These are phyloP conservation scores for Suillus lakei DNA, from an alignment of 768 basidiomycete genomes.

Conservation along the genomic window DNA sequence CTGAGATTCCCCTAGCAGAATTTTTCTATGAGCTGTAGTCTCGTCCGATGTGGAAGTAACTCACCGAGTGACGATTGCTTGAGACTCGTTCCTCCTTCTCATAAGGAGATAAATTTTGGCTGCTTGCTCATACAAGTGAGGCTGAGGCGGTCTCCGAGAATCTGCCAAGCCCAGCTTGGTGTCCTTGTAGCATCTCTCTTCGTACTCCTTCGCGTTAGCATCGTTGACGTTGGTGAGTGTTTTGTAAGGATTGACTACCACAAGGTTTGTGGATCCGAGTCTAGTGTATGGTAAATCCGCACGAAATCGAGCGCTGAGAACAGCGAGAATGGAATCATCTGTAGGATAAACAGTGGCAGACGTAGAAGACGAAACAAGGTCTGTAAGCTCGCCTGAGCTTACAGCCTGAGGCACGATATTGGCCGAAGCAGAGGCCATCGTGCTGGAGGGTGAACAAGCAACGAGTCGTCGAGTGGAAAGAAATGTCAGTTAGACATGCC, in stretches of 20 bases:
- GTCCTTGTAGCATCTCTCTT: conserved; percentile 58
- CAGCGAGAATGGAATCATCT: conserved; percentile 59
- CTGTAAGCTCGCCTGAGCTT: conserved; percentile 51
- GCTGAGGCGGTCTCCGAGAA: conserved; percentile 48
- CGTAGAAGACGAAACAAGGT: conserved; percentile 45
- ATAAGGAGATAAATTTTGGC: conserved; percentile 63
- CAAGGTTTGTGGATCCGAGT: conserved; percentile 50
- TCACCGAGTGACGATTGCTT: conserved; percentile 61
- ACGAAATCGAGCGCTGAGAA: conserved; percentile 61
- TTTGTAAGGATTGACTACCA: conserved; percentile 67
- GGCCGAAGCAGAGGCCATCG: conserved; percentile 47
- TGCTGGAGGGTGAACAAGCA: conserved; percentile 18
- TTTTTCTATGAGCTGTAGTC: conserved; percentile 9
- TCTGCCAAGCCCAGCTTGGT: conserved; percentile 46
- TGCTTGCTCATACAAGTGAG: conserved; percentile 67
- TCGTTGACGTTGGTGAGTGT: conserved; percentile 61
- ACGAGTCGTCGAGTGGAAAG: conserved; percentile 18
- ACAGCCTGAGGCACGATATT: conserved; percentile 40
- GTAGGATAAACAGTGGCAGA: conserved; percentile 53
- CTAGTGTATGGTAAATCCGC: conserved; percentile 61
- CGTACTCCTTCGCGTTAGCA: conserved; percentile 59
- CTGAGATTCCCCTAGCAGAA: conserved; percentile 60
- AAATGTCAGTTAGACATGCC: conserved; percentile 10
- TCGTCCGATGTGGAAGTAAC: conserved; percentile 26
- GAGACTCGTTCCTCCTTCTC: conserved; percentile 56